Conservation (phyloP, 768 basidiomycete genomes). For the Crassisporium funariophilum region DNA sequence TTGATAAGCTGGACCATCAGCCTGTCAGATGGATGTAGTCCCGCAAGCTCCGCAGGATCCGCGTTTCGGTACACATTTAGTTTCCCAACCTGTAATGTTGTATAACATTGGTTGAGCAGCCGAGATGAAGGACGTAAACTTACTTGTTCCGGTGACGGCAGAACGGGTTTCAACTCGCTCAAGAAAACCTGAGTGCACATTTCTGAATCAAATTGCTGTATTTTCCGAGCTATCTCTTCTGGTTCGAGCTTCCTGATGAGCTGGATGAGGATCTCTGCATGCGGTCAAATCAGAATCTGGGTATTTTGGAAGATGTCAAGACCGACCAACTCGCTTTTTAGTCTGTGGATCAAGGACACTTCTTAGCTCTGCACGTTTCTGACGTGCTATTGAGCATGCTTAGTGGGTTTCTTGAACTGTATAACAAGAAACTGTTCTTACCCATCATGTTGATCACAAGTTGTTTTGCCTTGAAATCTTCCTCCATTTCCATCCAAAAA, state of each 20-base stretch:
- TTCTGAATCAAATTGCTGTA: constrained; percentile 84
- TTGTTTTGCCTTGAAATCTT: constrained; percentile 97
- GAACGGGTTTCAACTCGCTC: constrained; percentile 81
- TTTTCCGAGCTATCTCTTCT: constrained; percentile 81
- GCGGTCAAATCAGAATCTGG: neutral
- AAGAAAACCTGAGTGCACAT: constrained; percentile 90
- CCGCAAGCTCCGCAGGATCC: constrained; percentile 82
- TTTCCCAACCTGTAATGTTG: constrained; percentile 67
- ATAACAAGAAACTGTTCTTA: constrained; percentile 33
- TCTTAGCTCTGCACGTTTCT: constrained; percentile 88
- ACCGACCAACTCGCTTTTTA: constrained; percentile 91
- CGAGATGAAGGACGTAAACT: constrained; percentile 9
- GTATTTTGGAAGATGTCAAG: neutral
- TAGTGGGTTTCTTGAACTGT: too few relatives aligned
- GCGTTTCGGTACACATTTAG: constrained; percentile 88
- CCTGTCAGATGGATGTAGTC: constrained; percentile 92
- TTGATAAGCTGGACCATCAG: constrained; percentile 97
- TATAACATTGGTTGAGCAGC: constrained; percentile 1
- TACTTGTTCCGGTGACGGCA: constrained; percentile 92
- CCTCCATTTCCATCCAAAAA: constrained; percentile 95
- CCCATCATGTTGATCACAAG: constrained; percentile 89
- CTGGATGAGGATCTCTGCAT: constrained; percentile 88
- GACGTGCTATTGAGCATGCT: too few relatives aligned
- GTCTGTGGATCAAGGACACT: constrained; percentile 91
- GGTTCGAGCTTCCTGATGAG: constrained; percentile 82